Evolutionary conservation across 306 rosid species (phyloP).

Genomic region (Sicyos edulis): DNA sequence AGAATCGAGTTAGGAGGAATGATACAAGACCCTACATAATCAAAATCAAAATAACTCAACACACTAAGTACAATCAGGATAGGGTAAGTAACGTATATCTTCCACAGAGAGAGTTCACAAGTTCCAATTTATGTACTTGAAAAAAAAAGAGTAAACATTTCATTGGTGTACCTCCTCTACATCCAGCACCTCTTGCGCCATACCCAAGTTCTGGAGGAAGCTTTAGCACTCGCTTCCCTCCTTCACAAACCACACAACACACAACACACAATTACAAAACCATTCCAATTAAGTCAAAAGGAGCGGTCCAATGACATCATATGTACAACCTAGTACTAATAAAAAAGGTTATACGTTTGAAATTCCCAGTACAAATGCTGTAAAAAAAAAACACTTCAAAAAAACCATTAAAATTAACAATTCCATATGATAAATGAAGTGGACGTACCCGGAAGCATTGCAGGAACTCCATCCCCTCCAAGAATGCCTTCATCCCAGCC

Average conservation of each 20-base stretch:
- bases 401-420: neutral
- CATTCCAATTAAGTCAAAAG: neutral
- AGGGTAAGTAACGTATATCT: too few species aligned
- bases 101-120: too few species aligned
- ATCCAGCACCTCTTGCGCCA: constrained; percentile 90
- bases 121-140: too few species aligned
- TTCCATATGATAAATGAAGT: neutral
- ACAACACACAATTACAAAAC: neutral
- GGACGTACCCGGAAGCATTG: constrained; percentile 80
- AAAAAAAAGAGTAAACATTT: too few species aligned
- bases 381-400: too few species aligned
- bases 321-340: too few species aligned
- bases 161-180: constrained; percentile 57
- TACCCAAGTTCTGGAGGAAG: constrained; percentile 90
- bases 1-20: constrained; percentile 88
- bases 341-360: too few species aligned
- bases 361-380: too few species aligned
- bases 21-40: constrained; percentile 67
- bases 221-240: constrained; percentile 78
- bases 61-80: too few species aligned
- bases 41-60: neutral
- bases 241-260: constrained; percentile 29
- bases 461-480: constrained; percentile 90
- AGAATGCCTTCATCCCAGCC: constrained; percentile 96
- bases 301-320: too few species aligned